These are phyloP conservation scores for Alternaria conjuncta DNA, from an alignment of 2,329 filamentous ascomycete species.

Conservation along the genomic window DNA sequence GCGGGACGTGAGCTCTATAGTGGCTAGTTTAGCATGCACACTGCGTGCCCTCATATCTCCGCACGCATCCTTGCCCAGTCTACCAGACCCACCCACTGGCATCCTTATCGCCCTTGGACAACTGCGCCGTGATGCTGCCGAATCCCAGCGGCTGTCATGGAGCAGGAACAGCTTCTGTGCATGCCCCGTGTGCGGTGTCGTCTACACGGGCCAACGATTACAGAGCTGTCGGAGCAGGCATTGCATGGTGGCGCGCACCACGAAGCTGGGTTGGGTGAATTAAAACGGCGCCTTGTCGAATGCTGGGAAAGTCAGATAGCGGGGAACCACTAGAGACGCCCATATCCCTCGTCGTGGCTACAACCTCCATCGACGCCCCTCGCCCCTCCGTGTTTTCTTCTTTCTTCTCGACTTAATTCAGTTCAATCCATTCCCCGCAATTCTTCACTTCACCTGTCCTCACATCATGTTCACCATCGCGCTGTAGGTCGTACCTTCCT, in stretches of 20 bases:
- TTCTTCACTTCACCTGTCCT: slow-evolving; percentile 4
- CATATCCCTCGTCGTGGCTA: slow-evolving; percentile 43
- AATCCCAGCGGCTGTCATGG: slow-evolving; percentile 9
- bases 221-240: slow-evolving; percentile 24
- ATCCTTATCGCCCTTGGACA: slow-evolving; percentile 18
- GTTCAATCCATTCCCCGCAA: neutral
- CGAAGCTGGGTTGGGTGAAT: slow-evolving; percentile 31
- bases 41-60: slow-evolving; percentile 2
- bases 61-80: neutral
- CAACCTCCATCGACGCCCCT: slow-evolving; percentile 28
- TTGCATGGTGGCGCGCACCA: slow-evolving; percentile 40
- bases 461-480: slow-evolving; percentile 26
- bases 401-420: slow-evolving; percentile 19
- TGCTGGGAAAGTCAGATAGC: slow-evolving; percentile 32
- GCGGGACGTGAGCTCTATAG: neutral
- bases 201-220: slow-evolving; percentile 26
- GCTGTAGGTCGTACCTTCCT: slow-evolving; percentile 33
- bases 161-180: slow-evolving; percentile 12
- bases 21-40: slow-evolving; percentile 1
- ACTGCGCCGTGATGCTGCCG: slow-evolving; percentile 12
- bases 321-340: slow-evolving; percentile 34
- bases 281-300: slow-evolving; percentile 40
- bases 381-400: slow-evolving; percentile 27
- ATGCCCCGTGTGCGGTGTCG: slow-evolving; percentile 14
- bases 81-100: slow-evolving; percentile 14